Conservation (phyloP, 352 stramenopile species). For the Peronospora farinosa region DNA sequence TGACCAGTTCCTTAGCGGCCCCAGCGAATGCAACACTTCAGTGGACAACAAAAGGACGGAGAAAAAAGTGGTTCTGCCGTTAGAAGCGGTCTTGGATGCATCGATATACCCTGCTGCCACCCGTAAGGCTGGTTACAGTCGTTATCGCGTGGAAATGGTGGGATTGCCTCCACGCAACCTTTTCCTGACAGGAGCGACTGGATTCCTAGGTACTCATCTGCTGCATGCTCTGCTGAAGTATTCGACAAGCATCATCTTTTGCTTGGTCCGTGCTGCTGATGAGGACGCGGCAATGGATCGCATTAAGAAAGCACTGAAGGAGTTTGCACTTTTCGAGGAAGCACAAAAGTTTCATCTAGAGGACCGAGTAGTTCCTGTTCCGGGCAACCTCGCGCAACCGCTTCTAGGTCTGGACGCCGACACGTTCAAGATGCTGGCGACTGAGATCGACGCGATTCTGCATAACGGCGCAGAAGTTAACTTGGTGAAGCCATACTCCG, state of each 20-base stretch:
- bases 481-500: constrained; percentile 87
- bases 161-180: constrained; percentile 63
- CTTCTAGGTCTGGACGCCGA: constrained; percentile 75
- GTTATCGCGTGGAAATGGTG: constrained; percentile 75
- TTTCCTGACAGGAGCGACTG: constrained; percentile 88
- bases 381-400: constrained; percentile 74
- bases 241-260: constrained; percentile 71
- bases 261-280: constrained; percentile 63
- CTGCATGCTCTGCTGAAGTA: constrained; percentile 74
- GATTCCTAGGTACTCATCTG: constrained; percentile 85
- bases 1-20: constrained; percentile 27
- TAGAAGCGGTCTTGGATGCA: constrained; percentile 60
- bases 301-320: constrained; percentile 48
- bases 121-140: constrained; percentile 68
- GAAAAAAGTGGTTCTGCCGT: constrained; percentile 50
- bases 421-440: constrained; percentile 83
- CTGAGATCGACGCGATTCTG: constrained; percentile 86
- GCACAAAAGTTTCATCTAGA: constrained; percentile 57
- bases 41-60: constrained; percentile 5
- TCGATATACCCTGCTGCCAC: constrained; percentile 70
- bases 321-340: constrained; percentile 48
- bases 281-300: constrained; percentile 45
- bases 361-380: constrained; percentile 53
- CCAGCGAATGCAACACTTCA: constrained; percentile 1
- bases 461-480: constrained; percentile 91